phyloP scores from a whole-genome alignment of 2,329 filamentous ascomycete genomes.

The Aspergillus sp. region DNA sequence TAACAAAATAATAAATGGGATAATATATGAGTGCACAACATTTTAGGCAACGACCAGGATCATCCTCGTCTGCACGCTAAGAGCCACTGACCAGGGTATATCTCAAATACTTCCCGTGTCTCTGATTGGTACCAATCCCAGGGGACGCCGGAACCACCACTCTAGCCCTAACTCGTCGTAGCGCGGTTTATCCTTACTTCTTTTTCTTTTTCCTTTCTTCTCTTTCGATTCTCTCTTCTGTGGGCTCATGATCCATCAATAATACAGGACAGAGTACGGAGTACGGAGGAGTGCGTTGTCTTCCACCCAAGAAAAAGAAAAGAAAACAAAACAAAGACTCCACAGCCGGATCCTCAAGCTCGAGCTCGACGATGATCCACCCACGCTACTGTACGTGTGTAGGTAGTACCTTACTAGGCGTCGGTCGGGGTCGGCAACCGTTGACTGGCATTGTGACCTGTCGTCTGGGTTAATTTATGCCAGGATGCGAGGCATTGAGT shows the following conservation, averaged over 20 bases:
- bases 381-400: not conserved
- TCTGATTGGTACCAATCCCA: conserved; percentile 26
- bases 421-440: not conserved
- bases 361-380: not conserved
- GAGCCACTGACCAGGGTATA: conserved; percentile 25
- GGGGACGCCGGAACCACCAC: conserved; percentile 17
- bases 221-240: not conserved
- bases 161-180: conserved; percentile 18
- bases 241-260: not conserved
- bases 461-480: conserved; percentile 1
- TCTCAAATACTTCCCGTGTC: conserved; percentile 34
- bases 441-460: conserved; percentile 8
- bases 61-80: conserved; percentile 24
- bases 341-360: too few relatives aligned
- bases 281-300: not conserved
- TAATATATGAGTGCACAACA: not conserved
- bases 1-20: too few relatives aligned
- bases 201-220: not conserved
- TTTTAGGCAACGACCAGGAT: conserved; percentile 23
- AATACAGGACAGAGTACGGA: not conserved
- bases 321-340: not conserved
- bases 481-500: not conserved
- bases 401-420: not conserved
- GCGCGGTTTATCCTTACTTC: conserved; percentile 21
- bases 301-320: not conserved